phyloP scores from a whole-genome alignment of 2,329 filamentous ascomycete species.

The Fusarium verticillioides region DNA sequence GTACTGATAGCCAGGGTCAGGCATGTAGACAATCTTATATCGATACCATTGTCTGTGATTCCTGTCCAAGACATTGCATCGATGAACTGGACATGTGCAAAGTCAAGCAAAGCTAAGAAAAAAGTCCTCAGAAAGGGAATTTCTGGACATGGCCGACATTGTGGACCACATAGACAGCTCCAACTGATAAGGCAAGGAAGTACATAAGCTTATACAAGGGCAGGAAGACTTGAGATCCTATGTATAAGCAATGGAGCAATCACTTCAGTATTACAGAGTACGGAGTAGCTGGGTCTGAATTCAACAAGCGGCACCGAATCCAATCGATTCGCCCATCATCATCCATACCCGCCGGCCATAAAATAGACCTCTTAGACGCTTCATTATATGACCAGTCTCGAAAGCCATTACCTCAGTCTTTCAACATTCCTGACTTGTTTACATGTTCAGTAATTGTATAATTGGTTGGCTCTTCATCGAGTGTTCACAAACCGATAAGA shows the following conservation, averaged over 20 bases:
- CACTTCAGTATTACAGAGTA: background rate
- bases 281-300: background rate
- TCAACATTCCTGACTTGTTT: constrained; percentile 2
- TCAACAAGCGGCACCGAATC: constrained; percentile 18
- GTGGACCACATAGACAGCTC: constrained; percentile 19
- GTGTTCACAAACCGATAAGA: background rate
- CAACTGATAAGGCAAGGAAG: constrained; percentile 1
- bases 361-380: background rate
- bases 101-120: background rate
- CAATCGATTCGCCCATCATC: constrained; percentile 23
- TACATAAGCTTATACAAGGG: background rate
- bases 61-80: constrained; percentile 1
- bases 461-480: constrained; percentile 2
- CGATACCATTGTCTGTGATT: background rate
- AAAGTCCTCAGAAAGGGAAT: constrained; percentile 14
- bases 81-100: background rate
- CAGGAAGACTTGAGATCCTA: background rate
- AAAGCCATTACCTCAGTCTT: background rate
- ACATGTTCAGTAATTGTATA: background rate
- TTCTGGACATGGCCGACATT: constrained; percentile 34
- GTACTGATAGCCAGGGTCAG: background rate
- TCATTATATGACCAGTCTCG: background rate
- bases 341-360: constrained; percentile 26
- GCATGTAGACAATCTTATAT: constrained; percentile 2
- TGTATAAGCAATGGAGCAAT: background rate